Evolutionary conservation across 2,329 filamentous ascomycete species (phyloP).

Genomic region (Aphanocladium album): DNA sequence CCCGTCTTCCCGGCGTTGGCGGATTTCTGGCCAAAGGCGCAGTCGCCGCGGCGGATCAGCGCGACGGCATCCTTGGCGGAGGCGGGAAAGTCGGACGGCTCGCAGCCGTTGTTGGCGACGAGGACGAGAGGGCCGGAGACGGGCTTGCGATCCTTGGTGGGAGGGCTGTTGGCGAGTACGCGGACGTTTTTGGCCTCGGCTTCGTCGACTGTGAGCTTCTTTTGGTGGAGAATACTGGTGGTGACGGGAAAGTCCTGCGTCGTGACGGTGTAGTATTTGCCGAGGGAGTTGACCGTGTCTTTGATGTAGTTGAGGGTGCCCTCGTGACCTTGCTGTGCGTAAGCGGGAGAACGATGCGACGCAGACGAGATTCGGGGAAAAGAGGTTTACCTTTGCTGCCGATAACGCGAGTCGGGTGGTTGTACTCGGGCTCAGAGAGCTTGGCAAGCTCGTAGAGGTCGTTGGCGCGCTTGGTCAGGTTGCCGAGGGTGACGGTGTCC

Average conservation of each 20-base stretch:
- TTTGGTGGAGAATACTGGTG: conserved; percentile 55
- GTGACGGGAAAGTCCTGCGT: conserved; percentile 61
- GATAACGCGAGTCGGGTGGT: conserved; percentile 66
- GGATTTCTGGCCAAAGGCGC: conserved; percentile 68
- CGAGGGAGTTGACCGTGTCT: conserved; percentile 47
- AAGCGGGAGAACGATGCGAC: neutral
- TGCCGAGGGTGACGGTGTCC: conserved; percentile 48
- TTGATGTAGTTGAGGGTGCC: conserved; percentile 61
- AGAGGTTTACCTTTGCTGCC: conserved; percentile 56
- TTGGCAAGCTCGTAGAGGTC: conserved; percentile 59
- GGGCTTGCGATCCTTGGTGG: conserved; percentile 54
- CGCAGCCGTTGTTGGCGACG: conserved; percentile 59
- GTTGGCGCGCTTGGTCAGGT: conserved; percentile 55
- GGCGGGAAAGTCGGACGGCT: conserved; percentile 57
- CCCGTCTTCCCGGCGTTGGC: conserved; percentile 62
- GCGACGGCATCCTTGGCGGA: conserved; percentile 59
- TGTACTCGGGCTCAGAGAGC: conserved; percentile 53
- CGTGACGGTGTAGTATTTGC: conserved; percentile 57
- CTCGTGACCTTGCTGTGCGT: conserved; percentile 46
- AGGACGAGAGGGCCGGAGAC: conserved; percentile 57
- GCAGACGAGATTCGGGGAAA: neutral
- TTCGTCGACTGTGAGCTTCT: conserved; percentile 50
- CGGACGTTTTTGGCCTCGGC: conserved; percentile 44
- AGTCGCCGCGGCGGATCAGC: conserved; percentile 64
- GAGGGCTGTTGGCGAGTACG: conserved; percentile 65